A percentile compares a stretch with the other conserved stretches of the same genome.
phyloP scores from a whole-genome alignment of 345 rosid species.

The Dipteronia sinensis region DNA sequence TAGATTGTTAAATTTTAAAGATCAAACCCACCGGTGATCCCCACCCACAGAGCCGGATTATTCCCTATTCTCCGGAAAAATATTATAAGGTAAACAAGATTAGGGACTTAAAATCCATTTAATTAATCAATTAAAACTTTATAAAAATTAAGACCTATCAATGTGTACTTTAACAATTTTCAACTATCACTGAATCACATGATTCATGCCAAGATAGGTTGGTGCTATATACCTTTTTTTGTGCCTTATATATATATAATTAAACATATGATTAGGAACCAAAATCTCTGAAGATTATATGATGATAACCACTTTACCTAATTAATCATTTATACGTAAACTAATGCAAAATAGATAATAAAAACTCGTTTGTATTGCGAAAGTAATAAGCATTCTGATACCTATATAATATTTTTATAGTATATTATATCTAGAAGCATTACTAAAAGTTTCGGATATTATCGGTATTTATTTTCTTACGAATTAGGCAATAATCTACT shows the following conservation, averaged over 20 bases:
- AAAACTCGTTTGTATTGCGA: not conserved
- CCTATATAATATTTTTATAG: too few relatives aligned
- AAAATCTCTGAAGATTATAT: not conserved
- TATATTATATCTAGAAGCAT: too few relatives aligned
- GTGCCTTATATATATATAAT: not conserved
- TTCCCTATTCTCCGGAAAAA: not conserved
- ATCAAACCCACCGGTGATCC: not conserved
- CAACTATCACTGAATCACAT: constrained; percentile 6
- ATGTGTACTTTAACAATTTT: not conserved
- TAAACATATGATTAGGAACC: not conserved
- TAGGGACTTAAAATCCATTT: not conserved
- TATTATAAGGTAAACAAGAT: not conserved
- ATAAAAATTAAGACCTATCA: not conserved
- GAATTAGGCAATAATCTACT: too few relatives aligned
- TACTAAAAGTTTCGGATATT: too few relatives aligned
- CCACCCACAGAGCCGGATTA: too few relatives aligned
- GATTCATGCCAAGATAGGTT: constrained; percentile 7
- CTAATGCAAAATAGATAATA: not conserved
- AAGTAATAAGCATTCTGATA: too few relatives aligned
- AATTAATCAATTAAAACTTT: not conserved
- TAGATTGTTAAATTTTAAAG: not conserved
- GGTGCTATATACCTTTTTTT: not conserved
- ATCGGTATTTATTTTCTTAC: too few relatives aligned
- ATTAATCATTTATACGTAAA: not conserved
- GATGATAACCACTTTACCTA: not conserved